phyloP scores from a whole-genome alignment of 1,284 basidiomycete genomes.

The Porogramme epimiltina region DNA sequence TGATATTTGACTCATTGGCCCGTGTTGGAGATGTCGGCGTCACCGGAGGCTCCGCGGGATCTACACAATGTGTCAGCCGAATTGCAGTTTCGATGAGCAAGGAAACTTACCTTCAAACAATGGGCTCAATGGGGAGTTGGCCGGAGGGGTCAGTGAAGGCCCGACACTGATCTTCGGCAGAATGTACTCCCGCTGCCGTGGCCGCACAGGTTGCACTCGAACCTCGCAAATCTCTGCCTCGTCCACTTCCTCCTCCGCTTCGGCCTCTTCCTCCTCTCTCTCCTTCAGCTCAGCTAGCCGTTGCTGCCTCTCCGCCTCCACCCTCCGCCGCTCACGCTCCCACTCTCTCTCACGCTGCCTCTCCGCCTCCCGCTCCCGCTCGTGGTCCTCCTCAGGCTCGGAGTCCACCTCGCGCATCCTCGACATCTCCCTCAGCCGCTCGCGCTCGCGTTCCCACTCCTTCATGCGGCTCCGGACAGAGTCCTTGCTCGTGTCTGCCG shows the following conservation, averaged over 20 bases:
- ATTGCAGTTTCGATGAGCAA: too few species aligned
- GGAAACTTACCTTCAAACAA: constrained; percentile 29
- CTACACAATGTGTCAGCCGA: constrained; percentile 8
- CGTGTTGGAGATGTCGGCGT: constrained; percentile 27
- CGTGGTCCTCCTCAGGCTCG: constrained; percentile 40
- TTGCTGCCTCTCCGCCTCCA: constrained; percentile 20
- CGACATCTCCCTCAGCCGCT: constrained; percentile 56
- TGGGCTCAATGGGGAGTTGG: constrained; percentile 29
- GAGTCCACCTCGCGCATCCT: constrained; percentile 34
- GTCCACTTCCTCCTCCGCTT: constrained; percentile 20
- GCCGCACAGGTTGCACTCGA: not conserved
- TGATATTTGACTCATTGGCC: constrained; percentile 36
- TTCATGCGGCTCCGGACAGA: constrained; percentile 51
- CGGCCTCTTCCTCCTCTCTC: constrained; percentile 21
- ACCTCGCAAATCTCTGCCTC: not conserved
- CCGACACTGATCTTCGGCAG: constrained; percentile 24
- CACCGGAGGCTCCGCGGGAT: constrained; percentile 26
- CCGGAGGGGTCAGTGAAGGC: constrained; percentile 20
- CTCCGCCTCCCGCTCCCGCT: too few species aligned
- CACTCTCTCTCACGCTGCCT: constrained; percentile 37
- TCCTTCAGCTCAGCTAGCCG: constrained; percentile 37
- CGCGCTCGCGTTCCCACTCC: constrained; percentile 61
- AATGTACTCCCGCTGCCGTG: constrained; percentile 11
- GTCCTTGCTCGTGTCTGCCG: constrained; percentile 29
- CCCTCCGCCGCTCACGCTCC: constrained; percentile 26